Evolutionary conservation across 306 rosid species (phyloP).

Genomic region (Acacia melanoxylon): DNA sequence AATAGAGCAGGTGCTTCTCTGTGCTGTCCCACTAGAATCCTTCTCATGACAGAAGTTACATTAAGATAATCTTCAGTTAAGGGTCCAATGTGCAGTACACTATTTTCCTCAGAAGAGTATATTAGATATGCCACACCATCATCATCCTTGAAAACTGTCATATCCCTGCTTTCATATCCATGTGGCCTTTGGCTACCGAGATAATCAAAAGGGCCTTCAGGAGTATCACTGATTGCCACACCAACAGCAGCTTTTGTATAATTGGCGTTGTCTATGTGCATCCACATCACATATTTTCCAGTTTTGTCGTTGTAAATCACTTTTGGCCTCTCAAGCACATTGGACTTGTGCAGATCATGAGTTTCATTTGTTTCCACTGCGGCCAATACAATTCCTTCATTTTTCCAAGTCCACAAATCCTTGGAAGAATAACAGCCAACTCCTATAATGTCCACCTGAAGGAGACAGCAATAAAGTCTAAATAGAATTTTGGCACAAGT

Average conservation of each 20-base stretch:
- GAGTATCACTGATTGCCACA: conserved; percentile 68
- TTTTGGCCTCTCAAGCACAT: conserved; percentile 96
- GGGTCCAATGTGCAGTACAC: conserved; percentile 81
- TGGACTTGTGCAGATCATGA: conserved; percentile 80
- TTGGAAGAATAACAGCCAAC: conserved; percentile 95
- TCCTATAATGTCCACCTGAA: conserved; percentile 91
- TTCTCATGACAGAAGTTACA: conserved; percentile 50
- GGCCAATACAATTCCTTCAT: conserved; percentile 81
- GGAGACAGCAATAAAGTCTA: background rate
- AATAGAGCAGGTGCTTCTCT: conserved; percentile 94
- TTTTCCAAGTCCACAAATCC: conserved; percentile 93
- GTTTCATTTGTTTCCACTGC: conserved; percentile 70
- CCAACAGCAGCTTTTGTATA: conserved; percentile 91
- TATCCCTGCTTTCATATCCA: conserved; percentile 84
- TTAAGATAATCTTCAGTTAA: conserved; percentile 74
- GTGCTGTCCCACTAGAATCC: conserved; percentile 79
- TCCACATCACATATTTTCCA: conserved; percentile 92
- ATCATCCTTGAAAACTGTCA: conserved; percentile 90
- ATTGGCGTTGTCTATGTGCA: conserved; percentile 89
- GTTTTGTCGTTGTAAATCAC: conserved; percentile 81
- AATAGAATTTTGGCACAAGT: background rate
- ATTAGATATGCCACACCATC: conserved; percentile 76
- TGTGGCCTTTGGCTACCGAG: conserved; percentile 84
- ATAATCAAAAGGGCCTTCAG: conserved; percentile 81
- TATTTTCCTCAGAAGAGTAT: conserved; percentile 88